Evolutionary conservation across 768 basidiomycete genomes (phyloP).

Genomic region (Termitomyces sp.): DNA sequence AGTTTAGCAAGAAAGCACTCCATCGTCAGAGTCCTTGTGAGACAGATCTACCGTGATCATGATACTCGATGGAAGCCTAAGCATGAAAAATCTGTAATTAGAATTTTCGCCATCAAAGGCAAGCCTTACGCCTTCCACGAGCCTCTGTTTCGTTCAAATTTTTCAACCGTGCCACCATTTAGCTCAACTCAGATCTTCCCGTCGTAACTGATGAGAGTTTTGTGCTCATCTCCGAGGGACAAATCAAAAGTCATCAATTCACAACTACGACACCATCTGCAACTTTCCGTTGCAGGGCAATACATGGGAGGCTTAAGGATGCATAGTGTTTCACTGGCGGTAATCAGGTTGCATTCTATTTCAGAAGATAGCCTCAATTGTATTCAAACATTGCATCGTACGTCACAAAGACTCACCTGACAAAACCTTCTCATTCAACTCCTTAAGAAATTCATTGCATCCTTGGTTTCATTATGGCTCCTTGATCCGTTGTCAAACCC

Average conservation of each 20-base stretch:
- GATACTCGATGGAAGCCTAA: too few species aligned
- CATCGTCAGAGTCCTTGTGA: conserved; percentile 54
- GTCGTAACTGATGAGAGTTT: conserved; percentile 34
- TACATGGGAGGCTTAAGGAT: conserved; percentile 59
- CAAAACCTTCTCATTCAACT: conserved; percentile 61
- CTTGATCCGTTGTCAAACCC: not conserved
- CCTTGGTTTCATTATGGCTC: conserved; percentile 38
- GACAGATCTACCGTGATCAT: conserved; percentile 60
- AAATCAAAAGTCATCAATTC: conserved; percentile 57
- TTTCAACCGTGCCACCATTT: conserved; percentile 51
- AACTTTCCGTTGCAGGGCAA: too few species aligned
- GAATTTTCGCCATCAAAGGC: not conserved
- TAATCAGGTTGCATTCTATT: conserved; percentile 53
- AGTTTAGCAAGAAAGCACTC: conserved; percentile 60
- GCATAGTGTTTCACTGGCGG: conserved; percentile 61
- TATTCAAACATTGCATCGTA: not conserved
- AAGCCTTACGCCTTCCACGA: conserved; percentile 56
- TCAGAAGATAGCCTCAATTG: too few species aligned
- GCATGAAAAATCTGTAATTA: not conserved
- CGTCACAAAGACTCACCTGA: conserved; percentile 36
- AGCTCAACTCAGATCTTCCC: conserved; percentile 57
- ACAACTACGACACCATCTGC: too few species aligned
- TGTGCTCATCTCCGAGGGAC: conserved; percentile 24
- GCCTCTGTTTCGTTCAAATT: conserved; percentile 45
- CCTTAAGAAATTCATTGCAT: conserved; percentile 64